Base-by-base conservation (phyloP, 768 basidiomycete species). In the Psilocybe subaeruginosa region DNA sequence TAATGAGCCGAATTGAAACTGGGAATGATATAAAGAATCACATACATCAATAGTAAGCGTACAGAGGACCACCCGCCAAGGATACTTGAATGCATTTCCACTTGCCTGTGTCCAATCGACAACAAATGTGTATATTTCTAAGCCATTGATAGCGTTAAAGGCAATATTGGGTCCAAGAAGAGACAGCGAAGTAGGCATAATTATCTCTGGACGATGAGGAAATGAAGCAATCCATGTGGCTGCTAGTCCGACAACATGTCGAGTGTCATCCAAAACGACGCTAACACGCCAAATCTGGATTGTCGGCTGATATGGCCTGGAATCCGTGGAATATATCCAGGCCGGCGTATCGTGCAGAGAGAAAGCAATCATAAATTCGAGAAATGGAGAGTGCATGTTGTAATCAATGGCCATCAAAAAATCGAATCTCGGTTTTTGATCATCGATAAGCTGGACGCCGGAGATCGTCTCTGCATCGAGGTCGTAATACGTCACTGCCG, bases 401-500 rank as follows among this genome's bases (percentile, higher is more conserved):
- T 7, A 7, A 35, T 35, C 33, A 35, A 35, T 35, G 11, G 33
- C 6, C 33, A 35, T 35, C 7, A 11, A 7, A 9, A 35, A 35
- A 35, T 35, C 11, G 3, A 35, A 7, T 35, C 33, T 35, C 7
- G 7, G 6, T 11, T 6, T 16, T 31, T 29, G 49, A 3, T 6
- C 4, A 11, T 19, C 12, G 23, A 50, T 50, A 9, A 50, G 49
- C 29, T 8, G 9, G 29, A 16, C 30, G 3, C 27, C 49, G 3
- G 23, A 7, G 30, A 29, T 31, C 6, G 29, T 31, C 16, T 50
- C 29, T 17, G 56, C 51, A 29, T 62, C 52, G 17, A 60, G 59
- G 45, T 60, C 52, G 9, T 54, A 53, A 9, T 60, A 60, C 8
- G 46, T 46, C 52, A 60, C 59, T 23, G 39, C 51, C 5, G 27